Evolutionary conservation across 805 yeast species (phyloP), one percentile per base, ranked within the genome.

Genomic region (Yamadazyma philogaea): DNA sequence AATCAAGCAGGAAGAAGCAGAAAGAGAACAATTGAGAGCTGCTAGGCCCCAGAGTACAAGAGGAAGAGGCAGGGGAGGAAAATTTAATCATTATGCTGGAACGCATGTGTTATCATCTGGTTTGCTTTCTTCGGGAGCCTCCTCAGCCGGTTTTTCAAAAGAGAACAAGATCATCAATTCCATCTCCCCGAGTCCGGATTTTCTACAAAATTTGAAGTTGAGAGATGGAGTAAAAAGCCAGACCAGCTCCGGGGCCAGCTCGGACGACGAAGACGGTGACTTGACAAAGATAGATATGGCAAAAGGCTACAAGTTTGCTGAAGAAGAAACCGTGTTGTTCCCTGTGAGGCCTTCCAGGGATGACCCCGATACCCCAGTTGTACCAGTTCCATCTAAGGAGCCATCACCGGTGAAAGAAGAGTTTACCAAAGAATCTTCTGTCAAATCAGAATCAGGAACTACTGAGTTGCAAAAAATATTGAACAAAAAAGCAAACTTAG

Each of bases 21-120:
- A 26, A n/a, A 52, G 49, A 55, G 36, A 22, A 7, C 24, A 31
- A 8, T 22, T 19, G 10, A 38, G 31, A 31, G 15, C 39, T 16
- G 16, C 35, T 14, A 38, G 19, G 27, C 45, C 41, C 30, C 64
- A 66, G 7, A 48, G 69, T 19, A 33, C 40, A 17, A 28, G 34
- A 2, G 65, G 69, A 16, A 53, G 72, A 44, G 62, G 63, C 10
- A 51, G 74, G 41, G 72, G 75, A 21, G 66, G 61, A 1, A 45
- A 61, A 34, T 42, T 27, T 15, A 56, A 56, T 48, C 50, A 64
- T 51, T 63, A 69, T 57, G 66, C 68, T 31, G 74, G 74, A 16
- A 83, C 90, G 0, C 84, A 80, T 51, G 65, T 84, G 28, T 82
- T 85, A 6, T 74, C 84, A 2, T 69, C 85, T 1, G 95, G 95